Base-by-base conservation (phyloP, 2,329 filamentous ascomycete genomes). In the Aspergillus ochraceus region DNA sequence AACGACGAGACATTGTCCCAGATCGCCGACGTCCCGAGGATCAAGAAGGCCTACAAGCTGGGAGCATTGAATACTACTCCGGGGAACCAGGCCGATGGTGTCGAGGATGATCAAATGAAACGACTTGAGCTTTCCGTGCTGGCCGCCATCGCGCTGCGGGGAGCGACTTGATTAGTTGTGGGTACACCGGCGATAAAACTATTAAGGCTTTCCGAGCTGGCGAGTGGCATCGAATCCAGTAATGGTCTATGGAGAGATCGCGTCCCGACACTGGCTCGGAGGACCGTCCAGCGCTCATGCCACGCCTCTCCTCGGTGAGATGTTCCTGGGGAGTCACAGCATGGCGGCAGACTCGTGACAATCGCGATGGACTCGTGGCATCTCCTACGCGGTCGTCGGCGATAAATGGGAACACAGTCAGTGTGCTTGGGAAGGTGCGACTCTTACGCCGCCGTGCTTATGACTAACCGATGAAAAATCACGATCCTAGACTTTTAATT, bases 11-110 rank as follows among this genome's bases (percentile, higher is more conserved):
- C 80, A n/a, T 75, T 96, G 20, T 73, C 76, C 0, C 70, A 75
- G 0, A 77, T 86, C 26, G 84, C 88, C 2, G 91, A 96, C 71
- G 74, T 89, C 68, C 73, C 80, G 22, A 89, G 87, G 70, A 84
- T 97, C 32, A 86, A 86, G 70, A 97, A 96, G 77, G 87, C 91
- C 63, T 97, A 97, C 77, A 96, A 96, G 74, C 77, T 97, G 30
- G 90, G 90, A 63, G 81, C 83, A 8, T 72, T 86, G n/a, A 76
- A 79, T 51, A 83, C 81, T 65, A 76, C 62, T 39, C 19, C 64
- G 4, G 49, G 62, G 5, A 71, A 59, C 39, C 53, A 64, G 62
- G 59, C 39, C 52, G 65, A 69, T 53, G 68, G 65, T 14, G 51
- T 60, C 12, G 52, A 69, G 17, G 66, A 69, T 24, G 63, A 69